phyloP scores from a whole-genome alignment of 2,329 filamentous ascomycete genomes.

The Aspergillus viridinutans region DNA sequence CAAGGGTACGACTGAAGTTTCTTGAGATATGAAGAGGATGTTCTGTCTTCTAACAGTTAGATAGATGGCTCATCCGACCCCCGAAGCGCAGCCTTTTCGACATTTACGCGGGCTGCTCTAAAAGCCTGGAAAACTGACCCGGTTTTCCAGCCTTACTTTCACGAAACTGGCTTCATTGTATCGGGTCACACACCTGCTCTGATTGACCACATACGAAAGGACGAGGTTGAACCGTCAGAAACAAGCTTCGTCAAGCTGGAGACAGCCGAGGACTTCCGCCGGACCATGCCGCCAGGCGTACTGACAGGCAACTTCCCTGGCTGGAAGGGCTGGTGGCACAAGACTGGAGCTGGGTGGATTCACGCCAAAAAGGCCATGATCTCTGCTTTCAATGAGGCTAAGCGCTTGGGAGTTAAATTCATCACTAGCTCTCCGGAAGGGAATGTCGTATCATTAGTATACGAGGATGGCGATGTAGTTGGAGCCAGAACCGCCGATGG shows the following conservation, averaged over 20 bases:
- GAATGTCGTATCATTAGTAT: slow-evolving; percentile 37
- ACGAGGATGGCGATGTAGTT: slow-evolving; percentile 34
- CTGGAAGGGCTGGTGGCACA: slow-evolving; percentile 48
- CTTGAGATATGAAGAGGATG: too few species aligned
- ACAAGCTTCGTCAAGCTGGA: slow-evolving; percentile 34
- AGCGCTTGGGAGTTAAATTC: slow-evolving; percentile 45
- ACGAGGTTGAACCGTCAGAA: slow-evolving; percentile 30
- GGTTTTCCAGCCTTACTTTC: slow-evolving; percentile 44
- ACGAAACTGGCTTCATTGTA: slow-evolving; percentile 41
- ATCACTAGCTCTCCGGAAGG: slow-evolving; percentile 40
- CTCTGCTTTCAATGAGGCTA: slow-evolving; percentile 44
- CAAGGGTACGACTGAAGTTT: slow-evolving; percentile 24
- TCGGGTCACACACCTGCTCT: slow-evolving; percentile 41
- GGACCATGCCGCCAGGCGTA: slow-evolving; percentile 50
- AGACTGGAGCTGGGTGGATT: slow-evolving; percentile 49
- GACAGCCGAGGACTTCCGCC: slow-evolving; percentile 44
- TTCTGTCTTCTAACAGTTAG: slow-evolving; percentile 1
- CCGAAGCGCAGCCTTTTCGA: slow-evolving; percentile 18
- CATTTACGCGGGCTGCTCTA: slow-evolving; percentile 26
- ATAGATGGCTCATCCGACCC: slow-evolving; percentile 14
- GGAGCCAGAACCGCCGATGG: slow-evolving; percentile 46
- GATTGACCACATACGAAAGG: slow-evolving; percentile 36
- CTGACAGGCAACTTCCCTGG: slow-evolving; percentile 48
- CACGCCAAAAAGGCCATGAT: slow-evolving; percentile 49
- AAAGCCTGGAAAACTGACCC: slow-evolving; percentile 43